A percentile compares a stretch with the other conserved stretches of the same genome.
Conservation (phyloP, 768 basidiomycete species). For the Russula vinacea region DNA sequence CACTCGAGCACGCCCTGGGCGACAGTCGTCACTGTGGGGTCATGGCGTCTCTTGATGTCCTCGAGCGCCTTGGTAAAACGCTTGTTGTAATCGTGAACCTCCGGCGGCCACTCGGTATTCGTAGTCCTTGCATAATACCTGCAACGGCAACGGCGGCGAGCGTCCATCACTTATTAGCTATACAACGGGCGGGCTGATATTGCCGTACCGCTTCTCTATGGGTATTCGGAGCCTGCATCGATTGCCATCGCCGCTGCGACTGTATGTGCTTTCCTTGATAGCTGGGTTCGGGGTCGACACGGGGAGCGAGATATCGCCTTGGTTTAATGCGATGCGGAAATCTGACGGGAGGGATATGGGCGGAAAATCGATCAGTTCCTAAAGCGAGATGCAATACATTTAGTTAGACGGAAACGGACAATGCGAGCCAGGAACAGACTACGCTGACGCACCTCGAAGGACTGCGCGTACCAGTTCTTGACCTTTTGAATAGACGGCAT, state of each 20-base stretch:
- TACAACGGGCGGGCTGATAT: conserved; percentile 18
- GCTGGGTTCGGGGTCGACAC: conserved; percentile 81
- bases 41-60: conserved; percentile 89
- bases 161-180: neutral
- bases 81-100: conserved; percentile 89
- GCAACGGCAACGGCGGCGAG: conserved; percentile 12
- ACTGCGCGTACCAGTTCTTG: conserved; percentile 99
- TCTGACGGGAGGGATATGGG: conserved; percentile 64
- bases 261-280: conserved; percentile 37
- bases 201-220: conserved; percentile 70
- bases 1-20: conserved; percentile 96
- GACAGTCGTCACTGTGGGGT: conserved; percentile 96
- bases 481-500: conserved; percentile 94
- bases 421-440: neutral
- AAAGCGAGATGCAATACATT: neutral
- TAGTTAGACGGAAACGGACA: conserved; percentile 19
- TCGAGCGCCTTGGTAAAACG: conserved; percentile 85
- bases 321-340: conserved; percentile 60
- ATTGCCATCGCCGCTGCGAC: conserved; percentile 43
- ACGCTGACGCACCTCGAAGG: conserved; percentile 73
- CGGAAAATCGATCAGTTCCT: conserved; percentile 91
- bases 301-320: conserved; percentile 54
- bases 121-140: conserved; percentile 85
- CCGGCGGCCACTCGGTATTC: conserved; percentile 78
- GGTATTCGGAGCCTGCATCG: conserved; percentile 59